A percentile compares a stretch with the other conserved stretches of the same genome.
These are phyloP conservation scores for Pyrenula aspistea DNA, from an alignment of 495 filamentous ascomycete genomes.

Conservation along the genomic window DNA sequence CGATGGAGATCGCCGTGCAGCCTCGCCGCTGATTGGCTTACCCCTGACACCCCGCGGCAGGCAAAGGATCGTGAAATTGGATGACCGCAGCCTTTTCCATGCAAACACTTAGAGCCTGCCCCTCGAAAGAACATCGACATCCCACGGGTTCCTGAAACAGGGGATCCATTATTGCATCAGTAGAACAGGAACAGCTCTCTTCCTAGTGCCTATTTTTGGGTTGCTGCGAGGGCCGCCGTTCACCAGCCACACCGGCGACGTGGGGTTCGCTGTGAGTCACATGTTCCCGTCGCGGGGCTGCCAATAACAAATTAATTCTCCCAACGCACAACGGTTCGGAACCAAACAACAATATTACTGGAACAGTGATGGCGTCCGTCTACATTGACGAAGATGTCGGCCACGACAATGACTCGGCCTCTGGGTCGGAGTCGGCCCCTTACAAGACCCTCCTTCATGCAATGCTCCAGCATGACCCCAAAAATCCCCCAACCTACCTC, in stretches of 20 bases:
- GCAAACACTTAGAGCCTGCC: too few relatives aligned
- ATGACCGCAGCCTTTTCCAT: too few relatives aligned
- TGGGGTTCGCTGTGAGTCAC: constrained; percentile 11
- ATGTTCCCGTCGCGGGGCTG: constrained; percentile 4
- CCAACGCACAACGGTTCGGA: constrained; percentile 10
- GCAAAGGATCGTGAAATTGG: too few relatives aligned
- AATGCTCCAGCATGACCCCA: constrained; percentile 57
- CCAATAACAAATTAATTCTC: constrained; percentile 8
- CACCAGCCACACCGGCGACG: too few relatives aligned
- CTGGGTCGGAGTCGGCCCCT: constrained; percentile 58
- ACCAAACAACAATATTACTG: constrained; percentile 9
- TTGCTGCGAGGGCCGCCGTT: too few relatives aligned
- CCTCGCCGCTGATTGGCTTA: too few relatives aligned
- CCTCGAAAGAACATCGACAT: too few relatives aligned
- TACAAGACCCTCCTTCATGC: constrained; percentile 74
- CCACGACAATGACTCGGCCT: constrained; percentile 51
- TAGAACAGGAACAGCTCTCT: constrained; percentile 11
- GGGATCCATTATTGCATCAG: constrained; percentile 10
- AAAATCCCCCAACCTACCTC: constrained; percentile 46
- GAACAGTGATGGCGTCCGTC: constrained; percentile 34
- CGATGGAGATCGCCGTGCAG: too few relatives aligned
- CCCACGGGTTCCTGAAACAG: constrained; percentile 3
- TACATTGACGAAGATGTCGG: constrained; percentile 76
- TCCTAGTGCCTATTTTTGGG: too few relatives aligned
- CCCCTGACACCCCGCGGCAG: too few relatives aligned